Percentiles rank a stretch among this genome's conserved stretches.
These are phyloP conservation scores for Pseudodiploospora longispora DNA, from an alignment of 2,329 filamentous ascomycete species.

Conservation along the genomic window DNA sequence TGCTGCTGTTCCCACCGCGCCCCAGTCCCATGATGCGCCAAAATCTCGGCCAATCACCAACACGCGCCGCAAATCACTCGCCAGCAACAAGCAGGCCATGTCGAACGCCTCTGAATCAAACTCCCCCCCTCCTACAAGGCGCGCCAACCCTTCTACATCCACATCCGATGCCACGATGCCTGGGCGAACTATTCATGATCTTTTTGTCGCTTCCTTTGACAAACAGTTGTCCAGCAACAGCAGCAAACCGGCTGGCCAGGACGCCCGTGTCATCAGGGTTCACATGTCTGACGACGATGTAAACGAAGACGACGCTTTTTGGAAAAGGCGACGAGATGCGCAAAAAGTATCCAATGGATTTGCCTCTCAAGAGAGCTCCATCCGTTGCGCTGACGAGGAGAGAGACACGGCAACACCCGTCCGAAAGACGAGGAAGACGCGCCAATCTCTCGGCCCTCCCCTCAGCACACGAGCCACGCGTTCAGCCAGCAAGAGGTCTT, in stretches of 20 bases:
- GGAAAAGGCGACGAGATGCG: conserved; percentile 29
- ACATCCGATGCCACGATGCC: conserved; percentile 31
- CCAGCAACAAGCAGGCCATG: conserved; percentile 27
- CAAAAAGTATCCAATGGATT: conserved; percentile 31
- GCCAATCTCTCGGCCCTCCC: conserved; percentile 25
- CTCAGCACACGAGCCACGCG: conserved; percentile 37
- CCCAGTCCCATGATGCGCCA: conserved; percentile 28
- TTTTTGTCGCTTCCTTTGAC: conserved; percentile 20
- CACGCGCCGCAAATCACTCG: conserved; percentile 30
- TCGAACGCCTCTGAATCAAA: conserved; percentile 29
- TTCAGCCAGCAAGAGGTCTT: conserved; percentile 42
- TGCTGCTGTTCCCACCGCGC: conserved; percentile 10
- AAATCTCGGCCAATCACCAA: conserved; percentile 31
- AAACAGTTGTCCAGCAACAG: conserved; percentile 23
- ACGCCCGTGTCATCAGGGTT: conserved; percentile 16
- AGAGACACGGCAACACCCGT: conserved; percentile 23
- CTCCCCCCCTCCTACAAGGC: conserved; percentile 21
- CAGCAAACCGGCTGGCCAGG: conserved; percentile 14
- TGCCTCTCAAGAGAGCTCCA: conserved; percentile 28
- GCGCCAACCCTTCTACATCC: conserved; percentile 15
- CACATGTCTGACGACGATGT: conserved; percentile 19
- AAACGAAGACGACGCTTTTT: conserved; percentile 23
- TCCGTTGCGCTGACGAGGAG: conserved; percentile 22
- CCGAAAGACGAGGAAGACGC: conserved; percentile 26
- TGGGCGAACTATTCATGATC: conserved; percentile 17